phyloP scores from a whole-genome alignment of 1,284 basidiomycete genomes.

The Phenoliferia sp. region DNA sequence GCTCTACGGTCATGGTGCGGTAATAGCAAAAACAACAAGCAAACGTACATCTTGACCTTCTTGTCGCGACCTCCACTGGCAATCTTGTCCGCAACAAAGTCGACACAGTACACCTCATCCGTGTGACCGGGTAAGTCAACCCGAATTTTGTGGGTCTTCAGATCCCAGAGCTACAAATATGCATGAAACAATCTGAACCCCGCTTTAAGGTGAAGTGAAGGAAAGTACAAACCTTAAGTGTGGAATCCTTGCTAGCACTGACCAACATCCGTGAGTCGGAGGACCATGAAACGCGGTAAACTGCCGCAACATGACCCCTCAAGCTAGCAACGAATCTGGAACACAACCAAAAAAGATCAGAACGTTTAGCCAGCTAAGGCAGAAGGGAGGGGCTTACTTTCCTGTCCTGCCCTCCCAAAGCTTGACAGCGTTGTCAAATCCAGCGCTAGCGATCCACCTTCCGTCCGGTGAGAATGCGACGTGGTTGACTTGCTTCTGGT shows the following conservation, averaged over 20 bases:
- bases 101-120: conserved; percentile 95
- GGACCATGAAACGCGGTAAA: conserved; percentile 92
- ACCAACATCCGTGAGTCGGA: conserved; percentile 87
- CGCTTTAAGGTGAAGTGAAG: conserved; percentile 1
- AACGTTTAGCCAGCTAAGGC: too few relatives aligned
- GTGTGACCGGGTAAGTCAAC: conserved; percentile 91
- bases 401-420: conserved; percentile 92
- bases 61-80: conserved; percentile 80
- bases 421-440: conserved; percentile 87
- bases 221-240: conserved; percentile 66
- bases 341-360: background rate
- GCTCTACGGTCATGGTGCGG: background rate
- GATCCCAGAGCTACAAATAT: conserved; percentile 74
- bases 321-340: conserved; percentile 73
- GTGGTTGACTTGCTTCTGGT: conserved; percentile 92
- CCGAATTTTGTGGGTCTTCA: conserved; percentile 90
- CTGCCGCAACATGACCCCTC: conserved; percentile 87
- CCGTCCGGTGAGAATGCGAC: conserved; percentile 95
- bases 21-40: background rate
- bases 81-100: conserved; percentile 95
- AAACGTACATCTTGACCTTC: conserved; percentile 52
- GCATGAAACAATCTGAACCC: too few relatives aligned
- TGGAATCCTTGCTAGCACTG: conserved; percentile 92
- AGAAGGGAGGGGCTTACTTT: conserved; percentile 51
- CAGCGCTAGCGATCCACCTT: conserved; percentile 80